Conservation (phyloP, 1,284 basidiomycete species). For the Cryptococcus wingfieldii region DNA sequence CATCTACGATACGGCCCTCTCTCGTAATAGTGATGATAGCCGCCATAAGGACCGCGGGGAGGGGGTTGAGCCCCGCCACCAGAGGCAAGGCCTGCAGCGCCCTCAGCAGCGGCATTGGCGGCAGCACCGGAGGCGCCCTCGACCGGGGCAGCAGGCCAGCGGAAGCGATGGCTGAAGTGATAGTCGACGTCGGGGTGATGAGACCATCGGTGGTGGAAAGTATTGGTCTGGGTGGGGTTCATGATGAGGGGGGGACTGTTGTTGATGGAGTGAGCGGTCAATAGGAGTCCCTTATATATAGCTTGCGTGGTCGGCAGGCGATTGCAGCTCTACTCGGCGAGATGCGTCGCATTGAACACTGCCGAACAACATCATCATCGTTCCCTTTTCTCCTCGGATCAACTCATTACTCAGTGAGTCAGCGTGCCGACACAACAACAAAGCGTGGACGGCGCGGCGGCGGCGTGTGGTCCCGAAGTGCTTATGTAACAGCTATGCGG, state of each 20-base stretch:
- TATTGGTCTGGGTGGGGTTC: constrained; percentile 10
- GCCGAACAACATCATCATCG: no score
- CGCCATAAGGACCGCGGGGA: constrained; percentile 9
- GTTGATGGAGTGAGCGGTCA: background rate
- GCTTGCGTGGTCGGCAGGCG: background rate
- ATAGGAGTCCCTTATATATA: background rate
- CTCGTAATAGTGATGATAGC: constrained; percentile 16
- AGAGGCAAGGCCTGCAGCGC: constrained; percentile 3
- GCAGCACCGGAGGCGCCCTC: background rate
- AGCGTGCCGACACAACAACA: background rate
- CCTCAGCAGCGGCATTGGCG: constrained; percentile 7
- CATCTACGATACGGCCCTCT: constrained; percentile 3
- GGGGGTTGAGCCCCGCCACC: constrained; percentile 4
- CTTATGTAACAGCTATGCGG: background rate
- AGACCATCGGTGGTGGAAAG: constrained; percentile 7
- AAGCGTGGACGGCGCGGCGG: background rate
- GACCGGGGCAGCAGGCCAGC: constrained; percentile 5
- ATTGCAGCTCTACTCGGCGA: background rate
- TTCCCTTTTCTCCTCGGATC: no score
- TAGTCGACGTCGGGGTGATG: constrained; percentile 6
- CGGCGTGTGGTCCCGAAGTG: background rate
- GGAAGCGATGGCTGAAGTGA: constrained; percentile 3
- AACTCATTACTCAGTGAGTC: no score
- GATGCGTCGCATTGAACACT: no score
- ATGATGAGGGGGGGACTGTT: background rate